Percentiles rank a stretch among this genome's conserved stretches.
phyloP scores from a whole-genome alignment of 148 eudicot genomes.

The Nepenthes mirabilis region DNA sequence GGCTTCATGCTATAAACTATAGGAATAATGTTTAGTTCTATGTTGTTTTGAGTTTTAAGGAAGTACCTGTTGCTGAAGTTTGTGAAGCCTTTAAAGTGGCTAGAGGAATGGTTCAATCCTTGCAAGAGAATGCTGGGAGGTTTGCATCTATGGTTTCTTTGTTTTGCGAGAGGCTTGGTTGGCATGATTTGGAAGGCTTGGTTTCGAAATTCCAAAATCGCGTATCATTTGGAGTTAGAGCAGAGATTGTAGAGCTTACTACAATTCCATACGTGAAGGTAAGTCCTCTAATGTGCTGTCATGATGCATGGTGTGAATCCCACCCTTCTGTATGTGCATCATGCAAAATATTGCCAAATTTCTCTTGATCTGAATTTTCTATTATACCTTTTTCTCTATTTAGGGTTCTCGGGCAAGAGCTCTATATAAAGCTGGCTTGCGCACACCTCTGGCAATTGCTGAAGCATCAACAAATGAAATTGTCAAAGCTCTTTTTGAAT shows the following conservation, averaged over 20 bases:
- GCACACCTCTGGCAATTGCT: conserved; percentile 89
- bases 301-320: neutral
- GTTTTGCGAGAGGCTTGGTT: conserved; percentile 97
- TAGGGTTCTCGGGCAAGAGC: conserved; percentile 98
- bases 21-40: conserved; percentile 5
- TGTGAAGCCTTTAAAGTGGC: conserved; percentile 95
- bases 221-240: conserved; percentile 95
- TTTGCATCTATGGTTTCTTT: conserved; percentile 95
- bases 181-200: conserved; percentile 94
- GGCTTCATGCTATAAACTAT: neutral
- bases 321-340: neutral
- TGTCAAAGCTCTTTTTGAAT: conserved; percentile 83
- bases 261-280: conserved; percentile 89
- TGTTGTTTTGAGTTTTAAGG: conserved; percentile 31
- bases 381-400: conserved; percentile 1
- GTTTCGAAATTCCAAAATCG: conserved; percentile 91
- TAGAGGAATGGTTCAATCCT: conserved; percentile 92
- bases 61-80: conserved; percentile 76
- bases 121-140: conserved; percentile 99
- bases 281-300: conserved; percentile 1
- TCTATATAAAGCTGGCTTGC: conserved; percentile 82
- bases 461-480: conserved; percentile 80
- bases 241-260: conserved; percentile 96
- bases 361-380: neutral
- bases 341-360: neutral